These are phyloP conservation scores for Brassica hybrid DNA, from an alignment of 441 rosid genomes.

Conservation along the genomic window DNA sequence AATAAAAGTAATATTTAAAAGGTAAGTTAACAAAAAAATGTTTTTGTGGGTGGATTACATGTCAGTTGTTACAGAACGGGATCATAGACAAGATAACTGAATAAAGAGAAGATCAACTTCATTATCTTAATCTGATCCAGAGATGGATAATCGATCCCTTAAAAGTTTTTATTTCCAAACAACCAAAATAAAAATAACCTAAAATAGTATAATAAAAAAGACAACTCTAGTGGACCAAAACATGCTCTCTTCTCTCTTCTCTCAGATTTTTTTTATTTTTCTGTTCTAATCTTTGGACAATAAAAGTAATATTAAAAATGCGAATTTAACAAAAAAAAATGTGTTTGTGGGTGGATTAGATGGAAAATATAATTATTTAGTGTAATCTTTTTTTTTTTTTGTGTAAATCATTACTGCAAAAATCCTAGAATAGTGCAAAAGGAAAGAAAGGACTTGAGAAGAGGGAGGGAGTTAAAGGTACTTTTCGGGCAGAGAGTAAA, in stretches of 20 bases:
- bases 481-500: conserved; percentile 17
- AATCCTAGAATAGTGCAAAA: background rate
- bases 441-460: background rate
- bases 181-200: background rate
- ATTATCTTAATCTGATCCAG: background rate
- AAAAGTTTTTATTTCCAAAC: background rate
- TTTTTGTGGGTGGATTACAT: background rate
- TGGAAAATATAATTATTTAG: background rate
- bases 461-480: background rate
- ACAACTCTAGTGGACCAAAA: background rate
- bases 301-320: background rate
- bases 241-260: background rate
- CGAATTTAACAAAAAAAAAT: background rate
- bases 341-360: background rate
- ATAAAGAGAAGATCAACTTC: background rate
- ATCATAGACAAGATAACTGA: too few species aligned
- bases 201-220: background rate
- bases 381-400: background rate
- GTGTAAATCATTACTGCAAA: background rate
- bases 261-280: background rate
- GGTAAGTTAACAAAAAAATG: too few species aligned
- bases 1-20: too few species aligned
- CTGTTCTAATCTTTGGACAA: background rate
- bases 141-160: background rate
- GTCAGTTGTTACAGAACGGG: background rate